Evolutionary conservation across 1,139 yeast species (phyloP).

Genomic region (Ashbya aceris): DNA sequence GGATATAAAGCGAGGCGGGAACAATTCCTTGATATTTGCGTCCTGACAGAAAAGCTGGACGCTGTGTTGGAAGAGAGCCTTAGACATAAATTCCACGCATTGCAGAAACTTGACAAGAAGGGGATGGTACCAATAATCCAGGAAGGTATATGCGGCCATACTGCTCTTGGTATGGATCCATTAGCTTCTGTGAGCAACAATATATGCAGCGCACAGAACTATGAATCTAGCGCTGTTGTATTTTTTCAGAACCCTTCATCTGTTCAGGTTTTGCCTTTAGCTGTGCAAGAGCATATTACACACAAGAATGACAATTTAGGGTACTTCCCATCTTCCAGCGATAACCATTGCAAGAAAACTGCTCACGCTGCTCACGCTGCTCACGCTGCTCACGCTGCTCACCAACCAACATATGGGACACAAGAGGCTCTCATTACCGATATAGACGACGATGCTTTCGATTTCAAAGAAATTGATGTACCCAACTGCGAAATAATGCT

Average conservation of each 20-base stretch:
- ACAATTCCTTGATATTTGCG: not conserved
- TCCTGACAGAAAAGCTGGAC: not conserved
- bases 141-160: constrained; percentile 17
- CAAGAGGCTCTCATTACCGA: not conserved
- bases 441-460: constrained; percentile 1
- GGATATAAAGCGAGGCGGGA: not conserved
- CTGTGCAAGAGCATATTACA: no score
- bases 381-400: no score
- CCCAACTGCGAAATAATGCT: not conserved
- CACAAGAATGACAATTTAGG: no score
- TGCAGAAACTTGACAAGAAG: constrained; percentile 6
- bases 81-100: not conserved
- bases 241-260: constrained; percentile 19
- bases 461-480: not conserved
- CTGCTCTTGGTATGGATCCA: constrained; percentile 11
- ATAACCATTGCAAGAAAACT: no score
- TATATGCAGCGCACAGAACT: constrained; percentile 20
- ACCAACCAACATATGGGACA: no score
- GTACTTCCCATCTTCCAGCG: no score
- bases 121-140: constrained; percentile 11
- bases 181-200: constrained; percentile 19
- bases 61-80: not conserved
- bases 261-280: not conserved
- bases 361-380: no score
- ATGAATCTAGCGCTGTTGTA: constrained; percentile 17